Base-by-base conservation (phyloP, 129 eudicot genomes). In the Escallonia herrerae region DNA sequence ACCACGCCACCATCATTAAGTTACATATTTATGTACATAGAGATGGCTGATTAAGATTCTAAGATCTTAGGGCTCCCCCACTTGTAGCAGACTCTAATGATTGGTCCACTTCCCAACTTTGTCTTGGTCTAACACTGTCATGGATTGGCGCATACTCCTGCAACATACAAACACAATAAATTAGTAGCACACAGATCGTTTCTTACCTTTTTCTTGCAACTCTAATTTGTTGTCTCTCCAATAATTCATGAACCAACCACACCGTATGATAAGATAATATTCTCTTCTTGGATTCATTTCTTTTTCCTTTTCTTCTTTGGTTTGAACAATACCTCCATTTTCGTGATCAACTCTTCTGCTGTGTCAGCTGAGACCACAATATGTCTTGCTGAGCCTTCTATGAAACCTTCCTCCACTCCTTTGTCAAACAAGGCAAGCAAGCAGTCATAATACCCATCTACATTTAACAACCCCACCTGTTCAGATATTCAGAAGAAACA, bases 391-490 rank as follows among this genome's bases (percentile, higher is more conserved):
- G 83, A 66, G 69, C 59, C 69, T 63, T 79, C 79, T 58, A 86
- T 86, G 84, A 86, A 86, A 58, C 94, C 94, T 75, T 83, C 89
- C 40, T 77, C 95, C 3, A 86, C 95, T 62, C 89, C 95, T 67
- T 86, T 86, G 83, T 86, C 95, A 83, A 86, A 86, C 77, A 83
- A 76, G 62, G 86, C 75, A 57, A 86, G 76, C 70, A 86, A 76
- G 72, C 84, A 77, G 67, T 86, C 65, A 63, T 83, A 86, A 63
- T 83, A 86, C 7, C 95, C 89, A 71, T 81, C 89, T 44, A 86
- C 89, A 83, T 86, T 86, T 69, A 86, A 73, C 84, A 86, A 60
- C 57, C 95, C 95, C 72, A 86, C 86, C 95, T 86, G 71, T 33
- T 14, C 58, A 53, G 22, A 53, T 11, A 53, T 53, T 49, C 9